Base-by-base conservation (phyloP, 177 flowering plant genomes). In the Vitis hybrid region DNA sequence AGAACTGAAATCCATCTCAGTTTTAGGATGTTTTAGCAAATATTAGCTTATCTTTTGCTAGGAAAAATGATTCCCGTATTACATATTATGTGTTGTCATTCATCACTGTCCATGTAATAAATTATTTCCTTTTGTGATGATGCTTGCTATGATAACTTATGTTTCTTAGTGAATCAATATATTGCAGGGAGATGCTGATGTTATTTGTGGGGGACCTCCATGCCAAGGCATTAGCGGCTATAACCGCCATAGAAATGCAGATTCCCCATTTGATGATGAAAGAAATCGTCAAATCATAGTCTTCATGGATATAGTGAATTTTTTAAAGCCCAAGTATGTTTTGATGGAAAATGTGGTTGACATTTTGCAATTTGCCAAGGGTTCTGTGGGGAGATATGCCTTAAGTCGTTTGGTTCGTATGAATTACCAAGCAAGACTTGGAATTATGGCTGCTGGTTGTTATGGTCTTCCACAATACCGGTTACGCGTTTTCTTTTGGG, bases 391-490 rank as follows among this genome's bases (percentile, higher is more conserved):
- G 51, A 78, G 90, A 69, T 84, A 87, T 78, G 90, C 93, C 51
- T 57, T 89, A 64, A 79, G 88, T 76, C 87, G 89, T 51, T 71
- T 89, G 68, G 87, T 89, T 60, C 76, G 75, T 62, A 83, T 86
- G 86, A 81, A 79, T 57, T 89, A 87, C 79, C 93, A 89, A 82
- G 83, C 89, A n/a, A 81, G 86, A 71, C 80, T 89, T 48, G 90
- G 90, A 64, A 84, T 81, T 6, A 84, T 87, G 76, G 90, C 90
- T 31, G 89, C 90, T 10, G 93, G 90, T 51, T 83, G 89, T 72
- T 89, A 89, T 78, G 93, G 93, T 60, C 84, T 89, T 74, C 88
- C 93, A 63, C 92, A 88, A 73, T 88, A 84, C 60, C 84, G 92
- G 12, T 64, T 88, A 65, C 90, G 92, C n/a, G 86, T 76, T 49